Percentiles rank a stretch among this genome's conserved stretches.
Evolutionary conservation across 1,284 basidiomycete species (phyloP).

Genomic region (Cystobasidium slooffiae): DNA sequence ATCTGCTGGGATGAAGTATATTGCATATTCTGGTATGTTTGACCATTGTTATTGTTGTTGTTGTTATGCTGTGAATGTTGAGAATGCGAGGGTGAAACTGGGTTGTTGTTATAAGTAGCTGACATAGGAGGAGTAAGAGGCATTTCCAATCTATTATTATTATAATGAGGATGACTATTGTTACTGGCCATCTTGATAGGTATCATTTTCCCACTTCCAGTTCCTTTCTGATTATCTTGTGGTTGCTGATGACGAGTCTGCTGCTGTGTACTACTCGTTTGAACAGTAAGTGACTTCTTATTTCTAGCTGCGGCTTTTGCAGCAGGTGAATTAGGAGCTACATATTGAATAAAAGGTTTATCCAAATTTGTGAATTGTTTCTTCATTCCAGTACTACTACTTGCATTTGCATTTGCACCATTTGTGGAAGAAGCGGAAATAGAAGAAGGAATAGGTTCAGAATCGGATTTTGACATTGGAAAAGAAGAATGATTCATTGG

Average conservation of each 20-base stretch:
- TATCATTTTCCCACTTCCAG: slow-evolving; percentile 22
- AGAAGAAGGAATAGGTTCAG: slow-evolving; percentile 15
- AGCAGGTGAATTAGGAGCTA: slow-evolving; percentile 42
- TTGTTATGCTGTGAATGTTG: not conserved
- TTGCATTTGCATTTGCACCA: not conserved
- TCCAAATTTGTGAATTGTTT: slow-evolving; percentile 24
- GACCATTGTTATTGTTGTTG: not conserved
- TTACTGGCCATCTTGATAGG: slow-evolving; percentile 31
- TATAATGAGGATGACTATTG: not conserved
- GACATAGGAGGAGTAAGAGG: slow-evolving; percentile 38
- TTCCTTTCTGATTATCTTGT: slow-evolving; percentile 4
- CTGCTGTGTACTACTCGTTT: slow-evolving; percentile 3
- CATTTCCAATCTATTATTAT: not conserved
- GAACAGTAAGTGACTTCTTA: slow-evolving; percentile 27
- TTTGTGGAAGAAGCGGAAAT: not conserved
- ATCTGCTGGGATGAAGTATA: not conserved
- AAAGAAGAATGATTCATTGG: slow-evolving; percentile 7
- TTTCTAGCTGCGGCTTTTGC: slow-evolving; percentile 39
- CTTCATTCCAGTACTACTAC: not conserved
- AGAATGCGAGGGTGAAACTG: not conserved
- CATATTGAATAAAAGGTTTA: slow-evolving; percentile 42
- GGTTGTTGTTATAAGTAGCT: not conserved
- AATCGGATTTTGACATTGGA: slow-evolving; percentile 15
- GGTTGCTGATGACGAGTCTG: not conserved
- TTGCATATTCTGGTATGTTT: not conserved